phyloP scores from a whole-genome alignment of 345 rosid species.

The Syzygium oleosum region DNA sequence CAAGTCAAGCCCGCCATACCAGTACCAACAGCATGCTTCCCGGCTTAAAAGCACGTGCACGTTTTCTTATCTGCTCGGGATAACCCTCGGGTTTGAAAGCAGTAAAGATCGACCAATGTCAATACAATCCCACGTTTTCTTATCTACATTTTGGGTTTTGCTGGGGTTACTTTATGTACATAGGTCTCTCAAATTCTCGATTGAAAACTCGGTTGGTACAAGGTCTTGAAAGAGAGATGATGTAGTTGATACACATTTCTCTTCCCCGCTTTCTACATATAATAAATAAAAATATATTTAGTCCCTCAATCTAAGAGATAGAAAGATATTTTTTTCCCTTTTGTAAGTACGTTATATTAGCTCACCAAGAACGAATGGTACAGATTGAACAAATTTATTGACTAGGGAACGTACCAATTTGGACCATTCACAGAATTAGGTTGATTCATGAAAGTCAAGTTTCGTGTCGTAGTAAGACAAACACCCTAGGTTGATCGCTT shows the following conservation, averaged over 20 bases:
- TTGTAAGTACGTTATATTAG: neutral
- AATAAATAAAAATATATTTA: neutral
- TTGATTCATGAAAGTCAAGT: neutral
- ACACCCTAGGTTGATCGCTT: neutral
- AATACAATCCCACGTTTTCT: neutral
- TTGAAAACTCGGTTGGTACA: neutral
- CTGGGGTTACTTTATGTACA: neutral
- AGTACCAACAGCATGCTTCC: neutral
- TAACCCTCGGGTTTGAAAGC: neutral
- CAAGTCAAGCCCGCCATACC: neutral
- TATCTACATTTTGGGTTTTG: neutral
- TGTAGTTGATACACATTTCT: neutral
- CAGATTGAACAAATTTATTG: neutral
- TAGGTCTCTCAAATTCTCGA: neutral
- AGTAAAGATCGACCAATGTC: neutral
- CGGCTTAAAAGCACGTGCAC: neutral
- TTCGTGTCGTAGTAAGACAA: neutral
- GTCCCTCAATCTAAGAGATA: neutral
- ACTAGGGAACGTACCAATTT: neutral
- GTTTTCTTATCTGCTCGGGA: neutral
- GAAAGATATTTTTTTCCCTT: neutral
- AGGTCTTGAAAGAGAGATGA: no score
- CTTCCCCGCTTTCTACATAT: neutral
- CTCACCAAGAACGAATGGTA: neutral
- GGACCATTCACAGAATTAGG: neutral